Evolutionary conservation across 352 stramenopile species (phyloP), one percentile per base, ranked within the genome.

Genomic region (Phytophthora chlamydospora): DNA sequence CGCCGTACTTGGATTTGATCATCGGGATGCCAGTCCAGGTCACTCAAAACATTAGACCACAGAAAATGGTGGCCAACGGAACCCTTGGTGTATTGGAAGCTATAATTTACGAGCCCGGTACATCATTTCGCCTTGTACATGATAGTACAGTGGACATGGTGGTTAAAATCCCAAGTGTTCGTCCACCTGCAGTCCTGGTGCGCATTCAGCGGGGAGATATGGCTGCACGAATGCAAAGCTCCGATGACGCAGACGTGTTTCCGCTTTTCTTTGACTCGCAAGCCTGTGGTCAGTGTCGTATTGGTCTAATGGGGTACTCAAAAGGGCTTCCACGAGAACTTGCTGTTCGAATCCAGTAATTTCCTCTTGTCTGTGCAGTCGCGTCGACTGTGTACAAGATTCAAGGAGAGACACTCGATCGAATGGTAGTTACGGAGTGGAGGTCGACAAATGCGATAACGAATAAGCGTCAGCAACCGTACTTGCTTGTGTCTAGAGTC

Each of bases 341-440:
- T 8, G 36, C 10, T 12, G n/a, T 63, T 19, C 13, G 19, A 14
- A 44, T 47, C 11, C 33, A 57, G 43, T 50, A 67, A 35, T 51
- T 67, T 4, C 58, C 58, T 2, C 39, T 67, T 6, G 44, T 62
- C 0, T 67, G 50, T 10, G 49, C 42, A 1, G 59, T 67, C 1
- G 36, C 49, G 4, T 58, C 43, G 0, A 68, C 43, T 11, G 16
- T 62, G 9, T 68, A 68, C 32, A 57, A 68, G 17, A 32, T 68
- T 1, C 51, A 67, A 41, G 42, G 58, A 0, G 46, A 62, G 17
- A 62, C 59, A 16, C 31, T 68, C 9, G 2, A 49, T 4, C 31
- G 13, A 4, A 58, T 68, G 34, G 44, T 52, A 14, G 45, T 62
- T 11, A 33, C 52, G 7, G 39, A 65, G n/a, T 65, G 46, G 46